Evolutionary conservation across 805 yeast species (phyloP).

Genomic region (Candida argentea): DNA sequence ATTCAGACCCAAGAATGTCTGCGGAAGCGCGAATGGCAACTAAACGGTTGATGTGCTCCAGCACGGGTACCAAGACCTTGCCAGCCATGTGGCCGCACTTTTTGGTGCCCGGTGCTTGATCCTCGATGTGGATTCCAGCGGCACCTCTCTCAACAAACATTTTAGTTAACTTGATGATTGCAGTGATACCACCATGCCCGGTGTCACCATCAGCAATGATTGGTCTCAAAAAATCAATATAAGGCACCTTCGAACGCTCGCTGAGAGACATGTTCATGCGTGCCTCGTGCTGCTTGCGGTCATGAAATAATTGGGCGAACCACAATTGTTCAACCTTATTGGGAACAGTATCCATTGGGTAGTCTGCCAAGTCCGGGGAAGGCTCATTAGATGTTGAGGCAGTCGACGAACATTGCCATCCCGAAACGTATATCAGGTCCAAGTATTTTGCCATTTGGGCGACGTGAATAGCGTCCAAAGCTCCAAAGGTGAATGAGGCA

Average conservation of each 20-base stretch:
- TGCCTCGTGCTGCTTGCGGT: slow-evolving; percentile 88
- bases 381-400: slow-evolving; percentile 98
- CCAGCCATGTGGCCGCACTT: slow-evolving; percentile 99
- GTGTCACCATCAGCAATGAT: slow-evolving; percentile 97
- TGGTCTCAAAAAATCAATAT: slow-evolving; percentile 86
- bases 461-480: slow-evolving; percentile 90
- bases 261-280: slow-evolving; percentile 51
- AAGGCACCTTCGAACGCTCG: slow-evolving; percentile 61
- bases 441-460: slow-evolving; percentile 94
- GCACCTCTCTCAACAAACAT: slow-evolving; percentile 97
- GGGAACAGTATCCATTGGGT: slow-evolving; percentile 98
- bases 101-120: slow-evolving; percentile 97
- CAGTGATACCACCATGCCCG: slow-evolving; percentile 98
- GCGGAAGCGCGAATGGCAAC: slow-evolving; percentile 93
- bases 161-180: slow-evolving; percentile 89
- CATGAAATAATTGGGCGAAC: slow-evolving; percentile 95
- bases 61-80: slow-evolving; percentile 93
- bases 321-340: slow-evolving; percentile 95
- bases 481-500: slow-evolving; percentile 87
- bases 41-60: slow-evolving; percentile 92
- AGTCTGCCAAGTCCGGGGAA: slow-evolving; percentile 96
- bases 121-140: slow-evolving; percentile 97
- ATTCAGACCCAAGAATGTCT: slow-evolving; percentile 81
- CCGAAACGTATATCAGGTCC: slow-evolving; percentile 88
- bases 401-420: slow-evolving; percentile 98